Base-by-base conservation (phyloP, 164 flowering plant genomes). In the Kingdonia uniflora region DNA sequence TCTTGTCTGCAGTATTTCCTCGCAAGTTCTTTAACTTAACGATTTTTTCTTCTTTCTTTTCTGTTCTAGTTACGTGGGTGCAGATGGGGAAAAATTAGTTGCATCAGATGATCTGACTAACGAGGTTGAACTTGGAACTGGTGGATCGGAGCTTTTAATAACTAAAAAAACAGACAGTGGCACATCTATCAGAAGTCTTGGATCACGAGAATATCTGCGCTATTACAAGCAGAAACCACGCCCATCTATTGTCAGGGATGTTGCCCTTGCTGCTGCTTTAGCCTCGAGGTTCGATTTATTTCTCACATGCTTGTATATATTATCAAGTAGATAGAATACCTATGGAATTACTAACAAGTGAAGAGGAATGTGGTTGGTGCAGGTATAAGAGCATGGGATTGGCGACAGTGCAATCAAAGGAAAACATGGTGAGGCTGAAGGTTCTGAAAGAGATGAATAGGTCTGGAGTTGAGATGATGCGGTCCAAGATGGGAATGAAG, bases 181-280 rank as follows among this genome's bases (percentile, higher is more conserved):
- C 42, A 61, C 52, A 17, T 67, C 69, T 16, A 68, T 73, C 49
- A 86, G 59, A 69, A 68, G 74, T 48, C 72, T 94, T 55, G 99
- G 99, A 14, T 86, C 95, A 26, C 76, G 99, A 13, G 95, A 94
- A 65, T 94, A 51, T 67, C 21, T 88, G 71, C 85, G 95, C 16
- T 94, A 94, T 49, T 94, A 94, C 64, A 80, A 87, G 56, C 99
- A 89, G 69, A 89, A 86, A 59, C 99, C 95, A 11, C 83, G 85
- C 13, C 95, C 96, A 13, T 66, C 94, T 17, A 60, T 72, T 2
- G 59, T 61, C 25, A 73, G 72, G 50, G 68, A 65, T 56, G 19
- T 53, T 37, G 79, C 87, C 25, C 69, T 89, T 26, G 70, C 79
- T 49, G 68, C 76, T 66, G 71, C 84, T 6, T 56, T 94, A 29